Base-by-base conservation (phyloP, 2,329 filamentous ascomycete species). In the Penicillium nordicum region DNA sequence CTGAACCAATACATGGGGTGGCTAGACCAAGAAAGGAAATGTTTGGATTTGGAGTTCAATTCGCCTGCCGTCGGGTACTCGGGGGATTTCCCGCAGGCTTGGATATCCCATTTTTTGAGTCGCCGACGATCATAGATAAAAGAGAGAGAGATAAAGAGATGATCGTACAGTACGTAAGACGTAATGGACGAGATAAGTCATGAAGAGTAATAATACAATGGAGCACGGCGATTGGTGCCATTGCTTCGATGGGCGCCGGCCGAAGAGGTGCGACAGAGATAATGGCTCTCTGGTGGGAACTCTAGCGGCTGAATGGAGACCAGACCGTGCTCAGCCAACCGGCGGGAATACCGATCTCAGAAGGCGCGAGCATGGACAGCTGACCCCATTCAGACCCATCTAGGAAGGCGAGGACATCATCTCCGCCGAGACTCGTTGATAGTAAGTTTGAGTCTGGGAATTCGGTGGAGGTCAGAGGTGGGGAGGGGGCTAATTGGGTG, bases 301-400 rank as follows among this genome's bases (percentile, higher is more conserved):
- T 54, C 61, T 61, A 72, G 29, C 67, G 66, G n/a, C 57, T 23
- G 30, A 71, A 70, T 16, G 70, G 69, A 7, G 63, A 61, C 73
- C 73, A 75, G 2, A 75, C 61, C 0, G 69, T 64, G 56, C 67
- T 73, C 25, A 75, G 55, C 73, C 73, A 75, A 18, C 73, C 72
- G 14, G 65, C 50, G 1, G 71, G 69, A 30, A 69, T 62, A 7
- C 71, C 70, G 7, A 70, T 60, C 48, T 72, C 72, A 1, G 67
- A 70, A 7, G 68, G 64, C 25, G 64, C 59, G n/a, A 63, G 63
- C 12, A 60, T 52, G 6, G 67, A 63, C 10, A 68, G 56, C 41
- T 71, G 69, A 11, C 68, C 63, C 60, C 64, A 71, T 30, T 73
- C 71, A 44, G 67, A 64, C 16, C 72, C 73, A 30, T 74, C 71